phyloP scores from a whole-genome alignment of 2,329 filamentous ascomycete species.

The Thelonectria blattea region DNA sequence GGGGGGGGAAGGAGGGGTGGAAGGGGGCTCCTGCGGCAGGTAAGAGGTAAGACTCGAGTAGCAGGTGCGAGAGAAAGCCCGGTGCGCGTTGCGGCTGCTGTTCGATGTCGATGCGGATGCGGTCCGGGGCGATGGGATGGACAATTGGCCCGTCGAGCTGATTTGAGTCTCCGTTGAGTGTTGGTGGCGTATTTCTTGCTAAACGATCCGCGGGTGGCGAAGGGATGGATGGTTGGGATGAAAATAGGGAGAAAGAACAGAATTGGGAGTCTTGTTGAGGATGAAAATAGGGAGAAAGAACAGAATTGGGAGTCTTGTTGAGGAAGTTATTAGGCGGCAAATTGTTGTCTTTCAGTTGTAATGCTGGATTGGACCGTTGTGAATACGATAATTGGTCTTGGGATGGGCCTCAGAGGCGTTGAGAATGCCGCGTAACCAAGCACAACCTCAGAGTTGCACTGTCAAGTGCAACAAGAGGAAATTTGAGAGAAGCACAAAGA shows the following conservation, averaged over 20 bases:
- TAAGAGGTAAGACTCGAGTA: background rate
- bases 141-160: conserved; percentile 36
- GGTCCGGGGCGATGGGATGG: conserved; percentile 21
- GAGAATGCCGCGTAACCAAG: background rate
- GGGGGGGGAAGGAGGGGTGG: background rate
- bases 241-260: background rate
- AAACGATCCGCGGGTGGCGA: conserved; percentile 9
- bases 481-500: background rate
- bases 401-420: background rate
- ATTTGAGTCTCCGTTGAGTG: conserved; percentile 23
- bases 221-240: conserved; percentile 11
- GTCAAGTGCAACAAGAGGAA: background rate
- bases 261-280: no score
- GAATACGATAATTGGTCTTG: background rate
- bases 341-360: conserved; percentile 8
- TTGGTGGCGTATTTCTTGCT: conserved; percentile 30
- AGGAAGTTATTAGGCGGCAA: conserved; percentile 12
- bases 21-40: background rate
- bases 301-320: conserved; percentile 18
- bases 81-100: conserved; percentile 19
- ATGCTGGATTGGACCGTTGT: background rate
- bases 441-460: no score
- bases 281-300: conserved; percentile 6
- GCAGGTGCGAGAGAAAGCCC: background rate
- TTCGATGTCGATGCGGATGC: background rate